These are phyloP conservation scores for Naematelia aurantialba DNA, from an alignment of 768 basidiomycete genomes.

Conservation along the genomic window DNA sequence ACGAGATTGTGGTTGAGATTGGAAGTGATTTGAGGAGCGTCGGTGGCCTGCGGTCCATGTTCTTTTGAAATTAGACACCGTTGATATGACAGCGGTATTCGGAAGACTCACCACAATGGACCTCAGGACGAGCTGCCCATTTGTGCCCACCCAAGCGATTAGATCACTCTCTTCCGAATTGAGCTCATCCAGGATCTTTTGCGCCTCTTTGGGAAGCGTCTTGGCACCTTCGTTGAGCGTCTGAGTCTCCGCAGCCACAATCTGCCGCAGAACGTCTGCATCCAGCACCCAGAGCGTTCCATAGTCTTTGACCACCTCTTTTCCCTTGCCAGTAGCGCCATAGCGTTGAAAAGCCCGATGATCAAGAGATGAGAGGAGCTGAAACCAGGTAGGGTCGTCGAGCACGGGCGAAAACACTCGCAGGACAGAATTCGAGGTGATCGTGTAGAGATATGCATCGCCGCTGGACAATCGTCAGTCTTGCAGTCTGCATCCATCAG, in stretches of 20 bases:
- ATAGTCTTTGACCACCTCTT: background rate
- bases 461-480: constrained; percentile 20
- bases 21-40: constrained; percentile 39
- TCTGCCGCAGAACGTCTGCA: constrained; percentile 57
- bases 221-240: constrained; percentile 3
- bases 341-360: constrained; percentile 50
- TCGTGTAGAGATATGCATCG: constrained; percentile 62
- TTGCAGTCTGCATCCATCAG: background rate
- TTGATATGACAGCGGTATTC: background rate
- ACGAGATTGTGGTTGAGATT: constrained; percentile 8
- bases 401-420: constrained; percentile 84
- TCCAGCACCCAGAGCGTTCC: constrained; percentile 61
- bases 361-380: constrained; percentile 77
- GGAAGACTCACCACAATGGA: constrained; percentile 35
- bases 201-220: constrained; percentile 12
- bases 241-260: constrained; percentile 9
- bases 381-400: constrained; percentile 76
- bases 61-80: constrained; percentile 54
- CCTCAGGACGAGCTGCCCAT: constrained; percentile 30
- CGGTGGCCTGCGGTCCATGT: constrained; percentile 83
- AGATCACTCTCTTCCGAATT: constrained; percentile 41
- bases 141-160: constrained; percentile 32
- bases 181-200: constrained; percentile 22
- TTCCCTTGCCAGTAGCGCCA: constrained; percentile 13
- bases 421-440: constrained; percentile 74